phyloP scores from a whole-genome alignment of 2,329 filamentous ascomycete genomes.

The Cordyceps javanica region DNA sequence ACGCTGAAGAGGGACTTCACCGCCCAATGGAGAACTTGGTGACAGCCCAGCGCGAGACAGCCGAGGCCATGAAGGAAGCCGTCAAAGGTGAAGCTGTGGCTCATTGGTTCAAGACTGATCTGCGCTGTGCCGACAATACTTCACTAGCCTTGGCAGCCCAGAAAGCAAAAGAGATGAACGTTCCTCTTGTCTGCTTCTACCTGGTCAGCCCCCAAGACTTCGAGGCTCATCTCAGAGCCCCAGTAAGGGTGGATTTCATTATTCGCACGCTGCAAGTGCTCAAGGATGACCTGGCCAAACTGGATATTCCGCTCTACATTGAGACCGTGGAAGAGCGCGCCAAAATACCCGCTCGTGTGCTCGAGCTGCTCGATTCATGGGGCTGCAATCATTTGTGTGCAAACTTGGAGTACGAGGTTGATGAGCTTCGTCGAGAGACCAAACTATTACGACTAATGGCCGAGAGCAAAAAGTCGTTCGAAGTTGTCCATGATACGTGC shows the following conservation, averaged over 20 bases:
- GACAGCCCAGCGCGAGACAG: slow-evolving; percentile 46
- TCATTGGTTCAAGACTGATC: slow-evolving; percentile 87
- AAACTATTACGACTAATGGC: slow-evolving; percentile 55
- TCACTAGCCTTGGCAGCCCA: slow-evolving; percentile 60
- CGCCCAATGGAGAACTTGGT: slow-evolving; percentile 67
- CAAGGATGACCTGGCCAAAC: slow-evolving; percentile 56
- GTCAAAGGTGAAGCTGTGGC: slow-evolving; percentile 52
- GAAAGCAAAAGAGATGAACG: slow-evolving; percentile 56
- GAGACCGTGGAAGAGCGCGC: slow-evolving; percentile 64
- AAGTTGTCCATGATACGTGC: slow-evolving; percentile 75
- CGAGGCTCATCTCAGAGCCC: slow-evolving; percentile 69
- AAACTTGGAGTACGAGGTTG: slow-evolving; percentile 88
- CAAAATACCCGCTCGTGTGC: slow-evolving; percentile 52
- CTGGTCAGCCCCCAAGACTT: slow-evolving; percentile 79
- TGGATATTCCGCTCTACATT: slow-evolving; percentile 73
- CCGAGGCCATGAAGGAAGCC: slow-evolving; percentile 36
- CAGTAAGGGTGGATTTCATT: slow-evolving; percentile 73
- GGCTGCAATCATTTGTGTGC: slow-evolving; percentile 68
- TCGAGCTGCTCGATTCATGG: slow-evolving; percentile 65
- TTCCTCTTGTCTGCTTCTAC: slow-evolving; percentile 72
- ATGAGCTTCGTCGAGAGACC: slow-evolving; percentile 75
- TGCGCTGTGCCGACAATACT: slow-evolving; percentile 69
- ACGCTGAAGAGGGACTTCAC: slow-evolving; percentile 61
- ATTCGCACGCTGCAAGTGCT: slow-evolving; percentile 64
- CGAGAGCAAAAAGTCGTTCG: slow-evolving; percentile 59